Percentiles rank a stretch among this genome's conserved stretches.
phyloP scores from a whole-genome alignment of 805 yeast genomes.

The Candida qinlingensis region DNA sequence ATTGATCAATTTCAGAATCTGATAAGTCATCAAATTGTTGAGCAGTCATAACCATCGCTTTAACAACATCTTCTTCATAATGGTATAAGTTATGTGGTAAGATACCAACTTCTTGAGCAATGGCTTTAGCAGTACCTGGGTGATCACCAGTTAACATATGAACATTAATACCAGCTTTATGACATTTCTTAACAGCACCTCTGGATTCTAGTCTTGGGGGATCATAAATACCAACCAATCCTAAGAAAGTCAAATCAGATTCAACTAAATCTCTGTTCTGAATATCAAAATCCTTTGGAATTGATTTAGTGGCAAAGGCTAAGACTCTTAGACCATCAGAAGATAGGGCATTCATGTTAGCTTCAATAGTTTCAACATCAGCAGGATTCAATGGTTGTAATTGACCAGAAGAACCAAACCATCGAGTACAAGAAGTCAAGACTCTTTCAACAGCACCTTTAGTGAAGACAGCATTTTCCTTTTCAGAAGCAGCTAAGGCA shows the following conservation, averaged over 20 bases:
- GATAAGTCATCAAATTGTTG: constrained; percentile 57
- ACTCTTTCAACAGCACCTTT: constrained; percentile 80
- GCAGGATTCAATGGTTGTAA: constrained; percentile 34
- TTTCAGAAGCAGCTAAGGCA: constrained; percentile 27
- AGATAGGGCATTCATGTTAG: constrained; percentile 54
- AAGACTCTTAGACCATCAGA: constrained; percentile 66
- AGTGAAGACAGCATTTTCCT: constrained; percentile 37
- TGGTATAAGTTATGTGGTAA: constrained; percentile 56
- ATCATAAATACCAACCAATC: constrained; percentile 73
- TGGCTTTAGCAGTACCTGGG: constrained; percentile 74
- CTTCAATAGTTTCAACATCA: constrained; percentile 39
- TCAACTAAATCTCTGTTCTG: constrained; percentile 46
- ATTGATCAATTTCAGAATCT: constrained; percentile 55
- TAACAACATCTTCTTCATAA: constrained; percentile 49
- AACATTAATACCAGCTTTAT: constrained; percentile 72
- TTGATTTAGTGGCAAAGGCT: constrained; percentile 53
- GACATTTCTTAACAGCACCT: constrained; percentile 59
- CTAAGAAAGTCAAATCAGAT: constrained; percentile 48
- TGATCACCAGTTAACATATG: constrained; percentile 84
- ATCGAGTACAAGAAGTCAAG: constrained; percentile 46
- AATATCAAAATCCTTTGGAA: constrained; percentile 27
- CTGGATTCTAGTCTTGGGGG: constrained; percentile 76
- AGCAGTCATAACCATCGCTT: constrained; percentile 74
- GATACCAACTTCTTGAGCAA: constrained; percentile 78
- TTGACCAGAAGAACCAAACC: constrained; percentile 37